Evolutionary conservation across 768 basidiomycete genomes (phyloP), one percentile per base, ranked within the genome.

Genomic region (Auricularia sp.): DNA sequence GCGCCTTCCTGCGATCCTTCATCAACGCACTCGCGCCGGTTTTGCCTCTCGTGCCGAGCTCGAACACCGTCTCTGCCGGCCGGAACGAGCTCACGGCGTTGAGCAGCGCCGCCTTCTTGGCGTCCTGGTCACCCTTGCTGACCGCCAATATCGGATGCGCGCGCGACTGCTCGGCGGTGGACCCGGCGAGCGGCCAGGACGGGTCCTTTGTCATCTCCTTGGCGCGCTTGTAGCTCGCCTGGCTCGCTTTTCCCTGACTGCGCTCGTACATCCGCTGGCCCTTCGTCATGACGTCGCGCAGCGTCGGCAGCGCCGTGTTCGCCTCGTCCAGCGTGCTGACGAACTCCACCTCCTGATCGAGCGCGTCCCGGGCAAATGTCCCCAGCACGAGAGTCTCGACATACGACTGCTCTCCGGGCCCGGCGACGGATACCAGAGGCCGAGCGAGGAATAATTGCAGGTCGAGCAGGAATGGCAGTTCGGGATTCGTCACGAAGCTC

Each of bases 211-310:
- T 79, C 80, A 97, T 88, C 65, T 87, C 88, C 71, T 98, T 98
- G 14, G 95, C 89, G 4, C 94, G 85, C 68, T 87, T 85, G 76
- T 98, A 92, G 71, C 89, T 90, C 64, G 87, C 86, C 16, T 83
- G 82, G 70, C 87, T 90, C 18, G 96, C 95, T 72, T 95, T 97
- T 24, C 89, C 90, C 73, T 92, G 88, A 67, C 91, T 92, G 37
- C 94, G 86, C 71, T 98, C 94, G 73, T 96, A 98, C 92, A 98
- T 90, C 1, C 82, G 77, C 68, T 98, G 94, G 0, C 94, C 95
- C 62, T 92, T 86, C 67, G 81, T 81, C 86, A 96, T 95, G 65
- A 98, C 92, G 3, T 86, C 85, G 24, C 89, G 81, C 35, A 96
- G 76, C 54, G 81, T 77, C 10, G 82, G 77, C 33, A 98, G 81